Evolutionary conservation across 805 yeast species (phyloP), one percentile per base, ranked within the genome.

Genomic region (Lipomyces japonicus): DNA sequence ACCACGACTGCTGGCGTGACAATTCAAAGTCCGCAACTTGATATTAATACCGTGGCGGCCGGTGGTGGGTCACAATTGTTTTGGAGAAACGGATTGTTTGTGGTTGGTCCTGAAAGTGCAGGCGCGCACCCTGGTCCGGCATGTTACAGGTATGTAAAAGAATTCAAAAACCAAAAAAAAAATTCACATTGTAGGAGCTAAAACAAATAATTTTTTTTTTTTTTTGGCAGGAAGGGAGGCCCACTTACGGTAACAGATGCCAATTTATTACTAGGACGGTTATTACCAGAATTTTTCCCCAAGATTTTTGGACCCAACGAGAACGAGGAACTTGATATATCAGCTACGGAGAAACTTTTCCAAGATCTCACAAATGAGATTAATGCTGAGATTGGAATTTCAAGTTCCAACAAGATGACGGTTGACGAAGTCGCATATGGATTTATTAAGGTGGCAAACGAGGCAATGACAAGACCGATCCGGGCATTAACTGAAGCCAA

Each of bases 41-140:
- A 84, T 59, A 85, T 85, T 55, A 81, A 80, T 56, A 85, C 93
- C 0, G 88, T 85, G 7, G 93, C 93, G 21, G 90, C 93, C 1
- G 93, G 93, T 40, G 93, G 93, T 47, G 89, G 91, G 4, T 82
- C 88, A 1, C 77, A 80, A 39, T 64, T 84, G 39, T 69, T 74
- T 46, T 84, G 83, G 77, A 76, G 77, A 58, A 82, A 82, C 63
- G 89, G 90, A 1, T 68, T 85, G 30, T 84, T 86, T 65, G 79
- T 75, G 16, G 95, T 86, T 2, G 95, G 95, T 1, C 95, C 95
- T 0, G 91, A 84, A 60, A 80, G 88, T 48, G 95, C 95, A 6
- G 76, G 88, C 3, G 85, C 95, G 2, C 90, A 86, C 61, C 95
- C 95, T 2, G 95, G 95, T 3, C 95, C 95, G 2, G 86, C 90